Base-by-base conservation (phyloP, 202 grass and related monocot genomes). In the Brachypodium distachyon region DNA sequence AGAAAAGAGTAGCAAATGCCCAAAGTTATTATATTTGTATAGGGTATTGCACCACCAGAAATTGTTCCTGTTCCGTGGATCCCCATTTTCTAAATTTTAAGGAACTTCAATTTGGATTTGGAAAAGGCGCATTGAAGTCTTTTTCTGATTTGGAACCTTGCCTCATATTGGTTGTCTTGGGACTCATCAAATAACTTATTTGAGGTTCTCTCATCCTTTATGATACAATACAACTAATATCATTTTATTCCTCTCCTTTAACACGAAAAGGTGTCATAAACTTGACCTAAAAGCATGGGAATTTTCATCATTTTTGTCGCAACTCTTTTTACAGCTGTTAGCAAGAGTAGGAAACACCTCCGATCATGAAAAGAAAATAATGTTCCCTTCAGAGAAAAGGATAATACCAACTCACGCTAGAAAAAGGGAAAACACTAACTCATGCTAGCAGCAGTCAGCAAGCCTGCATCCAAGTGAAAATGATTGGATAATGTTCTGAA, bases 1-100 rank as follows among this genome's bases (percentile, higher is more conserved):
- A 62, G 83, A 86, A 90, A 90, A 90, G 74, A 79, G 74, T 32
- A 85, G 63, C 62, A 57, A 78, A 70, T 82, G 40, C 66, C 72
- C 58, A 47, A 82, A 77, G 82, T 22, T 53, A 55, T 53, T 57
- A 82, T 76, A 75, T 43, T 33, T 56, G 33, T 49, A 48, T 38
- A 78, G 66, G 40, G 52, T 41, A 47, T 37, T 79, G 66, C 16
- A 43, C 70, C 70, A 83, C 70, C 49, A 79, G 23, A 69, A 70
- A 73, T 6, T 80, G 70, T 77, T 86, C 70, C 49, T 59, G 29
- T 11, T 16, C 14, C 60, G 70, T 55, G 61, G 23, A 75, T 78
- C 55, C 49, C 31, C 46, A 21, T 80, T 75, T 74, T 74, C 62
- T 66, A 19, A 21, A 71, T 72, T 64, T 62, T 6, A 10, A 10